Evolutionary conservation across 495 filamentous ascomycete species (phyloP), one percentile per base, ranked within the genome.

Genomic region (Neurospora intermedia): DNA sequence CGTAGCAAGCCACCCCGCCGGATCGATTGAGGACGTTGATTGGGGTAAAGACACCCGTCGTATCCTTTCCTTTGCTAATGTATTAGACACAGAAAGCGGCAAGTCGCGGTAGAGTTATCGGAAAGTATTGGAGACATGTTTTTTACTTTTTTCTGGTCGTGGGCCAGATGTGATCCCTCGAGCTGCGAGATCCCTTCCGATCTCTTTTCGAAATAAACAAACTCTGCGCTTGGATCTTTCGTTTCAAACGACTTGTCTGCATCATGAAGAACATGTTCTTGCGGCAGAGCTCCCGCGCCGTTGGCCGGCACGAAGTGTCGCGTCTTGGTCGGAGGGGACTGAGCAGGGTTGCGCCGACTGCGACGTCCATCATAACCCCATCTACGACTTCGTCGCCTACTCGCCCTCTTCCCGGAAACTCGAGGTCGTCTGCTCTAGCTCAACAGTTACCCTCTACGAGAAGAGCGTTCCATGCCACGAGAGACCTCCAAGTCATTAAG

Each of bases 401-500:
- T 38, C 43, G 39, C 18, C 38, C 75, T 9, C 42, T 45, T 69
- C 62, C 66, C n/a, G 41, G 27, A 13, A 20, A 45, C 70, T 74
- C 74, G 31, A 69, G 70, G 39, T 27, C 73, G 48, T 73, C 69
- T 62, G 54, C 76, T 38, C 73, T 69, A 16, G 31, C 72, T 35
- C 78, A 69, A 72, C 74, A 77, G 76, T 78, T 81, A 82, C 41
- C 80, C 69, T 35, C 54, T 15, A 18, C 27, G 27, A 35, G 27
- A 38, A 81, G 82, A 74, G 76, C 77, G 23, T 94, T 98, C 77
- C 91, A 93, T 76, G 83, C 85, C 18, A 86, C 89, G 39, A 77
- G 86, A 69, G 82, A 82, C 73, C 79, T 89, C 27, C 85, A 85
- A 74, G 88, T 86, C 3, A 87, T 97, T 31, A 94, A 93, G 81